phyloP scores from a whole-genome alignment of 2,329 filamentous ascomycete species.

The Neoscytalidium dimidiatum region DNA sequence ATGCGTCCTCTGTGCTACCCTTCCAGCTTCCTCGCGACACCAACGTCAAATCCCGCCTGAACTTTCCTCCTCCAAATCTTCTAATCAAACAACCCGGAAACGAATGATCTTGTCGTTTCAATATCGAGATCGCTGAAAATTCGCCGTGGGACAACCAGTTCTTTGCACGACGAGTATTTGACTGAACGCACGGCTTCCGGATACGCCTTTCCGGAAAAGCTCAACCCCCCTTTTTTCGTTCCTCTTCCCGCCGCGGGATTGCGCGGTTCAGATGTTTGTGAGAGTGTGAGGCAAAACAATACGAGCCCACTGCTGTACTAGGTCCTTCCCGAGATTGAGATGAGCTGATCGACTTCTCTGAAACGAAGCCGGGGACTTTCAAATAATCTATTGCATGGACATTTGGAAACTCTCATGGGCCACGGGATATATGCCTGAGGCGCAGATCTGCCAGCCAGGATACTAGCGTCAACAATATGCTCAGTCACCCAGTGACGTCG shows the following conservation, averaged over 20 bases:
- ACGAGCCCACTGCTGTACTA: not conserved
- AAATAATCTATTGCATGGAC: too few relatives aligned
- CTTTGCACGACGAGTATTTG: not conserved
- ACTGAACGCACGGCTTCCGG: not conserved
- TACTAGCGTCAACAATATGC: too few relatives aligned
- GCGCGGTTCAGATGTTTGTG: not conserved
- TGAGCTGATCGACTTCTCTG: not conserved
- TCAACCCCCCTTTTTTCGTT: not conserved
- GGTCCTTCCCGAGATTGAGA: conserved; percentile 2
- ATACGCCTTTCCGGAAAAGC: not conserved
- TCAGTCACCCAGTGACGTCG: too few relatives aligned
- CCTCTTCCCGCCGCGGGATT: not conserved
- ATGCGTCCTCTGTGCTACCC: not conserved
- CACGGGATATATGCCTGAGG: too few relatives aligned
- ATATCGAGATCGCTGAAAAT: not conserved
- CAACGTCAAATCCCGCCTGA: not conserved
- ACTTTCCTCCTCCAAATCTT: not conserved
- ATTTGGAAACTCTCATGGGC: not conserved
- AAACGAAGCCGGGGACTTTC: too few relatives aligned
- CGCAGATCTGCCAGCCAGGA: too few relatives aligned
- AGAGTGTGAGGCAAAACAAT: not conserved
- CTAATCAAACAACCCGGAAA: not conserved
- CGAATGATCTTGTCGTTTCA: not conserved
- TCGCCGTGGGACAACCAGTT: not conserved
- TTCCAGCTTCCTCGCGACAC: conserved; percentile 8